Percentiles rank a stretch among this genome's conserved stretches.
These are phyloP conservation scores for Camelina hispida DNA, from an alignment of 345 rosid genomes.

Conservation along the genomic window DNA sequence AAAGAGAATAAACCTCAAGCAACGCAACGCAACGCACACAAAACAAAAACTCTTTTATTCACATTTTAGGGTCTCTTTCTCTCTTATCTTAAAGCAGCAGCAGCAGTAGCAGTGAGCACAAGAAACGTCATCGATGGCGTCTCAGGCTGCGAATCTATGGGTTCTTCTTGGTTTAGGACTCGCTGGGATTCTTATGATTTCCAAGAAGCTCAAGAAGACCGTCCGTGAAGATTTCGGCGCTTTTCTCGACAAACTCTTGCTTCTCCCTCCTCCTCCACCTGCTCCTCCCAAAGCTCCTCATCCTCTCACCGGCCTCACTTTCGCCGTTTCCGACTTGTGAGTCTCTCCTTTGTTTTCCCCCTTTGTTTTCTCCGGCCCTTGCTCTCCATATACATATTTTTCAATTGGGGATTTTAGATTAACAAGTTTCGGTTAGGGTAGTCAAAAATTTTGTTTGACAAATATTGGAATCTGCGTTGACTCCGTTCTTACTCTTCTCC, in stretches of 20 bases:
- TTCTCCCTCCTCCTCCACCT: conserved; percentile 96
- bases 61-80: conserved; percentile 36
- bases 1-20: not conserved
- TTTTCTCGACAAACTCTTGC: conserved; percentile 70
- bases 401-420: conserved; percentile 11
- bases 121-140: conserved; percentile 55
- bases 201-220: conserved; percentile 68
- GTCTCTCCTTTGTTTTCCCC: not conserved
- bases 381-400: not conserved
- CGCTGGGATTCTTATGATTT: conserved; percentile 70
- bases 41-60: conserved; percentile 19
- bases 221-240: conserved; percentile 91
- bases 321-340: conserved; percentile 90
- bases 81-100: conserved; percentile 39
- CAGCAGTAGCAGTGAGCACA: not conserved
- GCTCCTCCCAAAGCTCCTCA: conserved; percentile 99
- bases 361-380: conserved; percentile 9
- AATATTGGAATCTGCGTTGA: conserved; percentile 10
- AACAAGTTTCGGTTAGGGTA: not conserved
- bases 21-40: conserved; percentile 36
- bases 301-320: conserved; percentile 83
- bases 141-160: conserved; percentile 80
- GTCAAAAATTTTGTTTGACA: conserved; percentile 23
- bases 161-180: conserved; percentile 82
- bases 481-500: not conserved